phyloP scores from a whole-genome alignment of 768 basidiomycete species.

The Lepiota brunneoincarnata region DNA sequence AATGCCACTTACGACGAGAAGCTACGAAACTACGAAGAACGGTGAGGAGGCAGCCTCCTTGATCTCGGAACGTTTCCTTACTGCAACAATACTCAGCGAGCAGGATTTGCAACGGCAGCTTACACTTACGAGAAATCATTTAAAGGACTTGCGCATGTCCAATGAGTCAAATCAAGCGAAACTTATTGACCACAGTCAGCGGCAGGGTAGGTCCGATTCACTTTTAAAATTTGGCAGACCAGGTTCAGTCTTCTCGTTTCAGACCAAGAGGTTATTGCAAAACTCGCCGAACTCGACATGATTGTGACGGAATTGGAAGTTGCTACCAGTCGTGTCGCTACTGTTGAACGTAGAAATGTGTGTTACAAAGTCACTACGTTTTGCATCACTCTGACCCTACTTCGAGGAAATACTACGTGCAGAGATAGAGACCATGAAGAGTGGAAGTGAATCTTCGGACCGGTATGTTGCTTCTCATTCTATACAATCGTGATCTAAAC shows the following conservation, averaged over 20 bases:
- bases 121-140: constrained; percentile 80
- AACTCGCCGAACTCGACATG: constrained; percentile 93
- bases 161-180: constrained; percentile 94
- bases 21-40: constrained; percentile 92
- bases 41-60: constrained; percentile 44
- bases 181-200: constrained; percentile 85
- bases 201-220: constrained; percentile 59
- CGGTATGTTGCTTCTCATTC: constrained; percentile 41
- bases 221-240: background rate
- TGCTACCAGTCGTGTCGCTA: constrained; percentile 90
- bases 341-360: constrained; percentile 92
- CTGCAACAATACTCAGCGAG: constrained; percentile 52
- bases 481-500: background rate
- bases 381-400: background rate
- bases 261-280: constrained; percentile 92
- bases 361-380: constrained; percentile 18
- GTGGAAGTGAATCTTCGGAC: constrained; percentile 69
- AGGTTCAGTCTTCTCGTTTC: background rate
- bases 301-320: constrained; percentile 91
- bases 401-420: constrained; percentile 88
- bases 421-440: constrained; percentile 88
- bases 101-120: constrained; percentile 93
- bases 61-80: background rate
- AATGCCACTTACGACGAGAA: constrained; percentile 97
- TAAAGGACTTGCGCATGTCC: constrained; percentile 85